Conservation (phyloP, 352 stramenopile species). For the Phytopythium vexans region DNA sequence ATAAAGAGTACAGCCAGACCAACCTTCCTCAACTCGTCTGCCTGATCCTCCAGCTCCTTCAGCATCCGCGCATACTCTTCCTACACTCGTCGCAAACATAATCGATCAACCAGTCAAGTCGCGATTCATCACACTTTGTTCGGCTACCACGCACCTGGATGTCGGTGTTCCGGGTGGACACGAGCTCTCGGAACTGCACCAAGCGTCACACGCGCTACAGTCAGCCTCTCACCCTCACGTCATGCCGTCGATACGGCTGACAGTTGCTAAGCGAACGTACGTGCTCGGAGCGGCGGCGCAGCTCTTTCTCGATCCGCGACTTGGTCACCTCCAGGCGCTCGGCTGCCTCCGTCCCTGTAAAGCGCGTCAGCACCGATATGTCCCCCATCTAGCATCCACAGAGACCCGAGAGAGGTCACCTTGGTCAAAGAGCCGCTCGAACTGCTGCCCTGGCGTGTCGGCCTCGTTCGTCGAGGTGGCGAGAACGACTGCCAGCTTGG, state of each 20-base stretch:
- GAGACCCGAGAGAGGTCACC: conserved; percentile 8
- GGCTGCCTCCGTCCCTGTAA: conserved; percentile 43
- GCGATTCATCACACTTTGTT: neutral
- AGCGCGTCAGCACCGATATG: neutral
- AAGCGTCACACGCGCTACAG: neutral
- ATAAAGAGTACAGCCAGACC: too few relatives aligned
- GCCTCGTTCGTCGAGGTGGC: conserved; percentile 25
- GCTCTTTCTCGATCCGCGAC: conserved; percentile 57
- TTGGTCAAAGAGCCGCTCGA: conserved; percentile 50
- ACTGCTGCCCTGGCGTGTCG: conserved; percentile 40
- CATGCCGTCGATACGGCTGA: neutral
- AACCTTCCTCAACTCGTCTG: conserved; percentile 29
- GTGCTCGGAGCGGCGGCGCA: conserved; percentile 47
- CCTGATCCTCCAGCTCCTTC: conserved; percentile 67
- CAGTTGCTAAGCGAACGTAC: conserved; percentile 10
- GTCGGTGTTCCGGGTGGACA: conserved; percentile 68
- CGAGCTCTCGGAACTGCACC: conserved; percentile 53
- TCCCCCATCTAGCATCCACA: neutral
- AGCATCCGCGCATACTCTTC: conserved; percentile 75
- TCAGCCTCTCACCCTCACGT: neutral
- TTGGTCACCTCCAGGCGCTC: conserved; percentile 70
- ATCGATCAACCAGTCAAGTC: neutral
- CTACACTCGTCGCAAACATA: conserved; percentile 3
- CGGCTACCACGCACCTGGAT: conserved; percentile 32
- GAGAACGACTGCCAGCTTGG: conserved; percentile 54